These are phyloP conservation scores for Ophiostoma himal-ulmi DNA, from an alignment of 2,329 filamentous ascomycete species.

Conservation along the genomic window DNA sequence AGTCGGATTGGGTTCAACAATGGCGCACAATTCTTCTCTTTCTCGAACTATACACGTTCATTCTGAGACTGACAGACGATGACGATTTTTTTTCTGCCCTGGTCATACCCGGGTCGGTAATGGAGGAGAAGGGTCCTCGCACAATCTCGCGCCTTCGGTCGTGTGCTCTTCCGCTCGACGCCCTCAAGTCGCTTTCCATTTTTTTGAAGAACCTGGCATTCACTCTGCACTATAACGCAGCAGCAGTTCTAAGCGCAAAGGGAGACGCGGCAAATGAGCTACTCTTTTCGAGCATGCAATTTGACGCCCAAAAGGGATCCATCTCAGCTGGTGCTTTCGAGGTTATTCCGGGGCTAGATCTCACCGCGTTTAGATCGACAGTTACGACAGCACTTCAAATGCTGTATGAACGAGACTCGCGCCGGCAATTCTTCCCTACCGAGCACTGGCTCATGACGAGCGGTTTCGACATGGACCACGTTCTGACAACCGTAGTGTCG, in stretches of 20 bases:
- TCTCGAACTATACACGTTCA: constrained; percentile 88
- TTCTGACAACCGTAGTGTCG: constrained; percentile 76
- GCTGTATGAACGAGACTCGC: constrained; percentile 88
- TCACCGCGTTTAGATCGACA: constrained; percentile 72
- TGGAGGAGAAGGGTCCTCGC: constrained; percentile 26
- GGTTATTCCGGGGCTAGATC: constrained; percentile 61
- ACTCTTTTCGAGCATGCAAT: neutral
- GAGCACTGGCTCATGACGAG: constrained; percentile 91
- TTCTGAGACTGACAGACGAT: constrained; percentile 88
- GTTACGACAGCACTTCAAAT: constrained; percentile 77
- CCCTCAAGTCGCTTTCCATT: constrained; percentile 67
- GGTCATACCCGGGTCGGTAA: neutral
- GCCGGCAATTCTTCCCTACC: constrained; percentile 74
- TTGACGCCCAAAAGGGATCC: neutral
- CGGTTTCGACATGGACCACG: constrained; percentile 81
- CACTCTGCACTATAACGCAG: constrained; percentile 75
- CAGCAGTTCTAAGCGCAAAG: constrained; percentile 46
- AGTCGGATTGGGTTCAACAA: constrained; percentile 52
- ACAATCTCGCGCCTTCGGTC: constrained; percentile 44
- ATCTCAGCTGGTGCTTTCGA: constrained; percentile 30
- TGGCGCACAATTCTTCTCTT: constrained; percentile 90
- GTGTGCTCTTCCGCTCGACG: constrained; percentile 63
- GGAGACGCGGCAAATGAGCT: neutral
- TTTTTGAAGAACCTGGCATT: constrained; percentile 92
- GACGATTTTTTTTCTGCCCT: constrained; percentile 75